Evolutionary conservation across 148 eudicot genomes (phyloP), one percentile per base, ranked within the genome.

Genomic region (Chenopodium album): DNA sequence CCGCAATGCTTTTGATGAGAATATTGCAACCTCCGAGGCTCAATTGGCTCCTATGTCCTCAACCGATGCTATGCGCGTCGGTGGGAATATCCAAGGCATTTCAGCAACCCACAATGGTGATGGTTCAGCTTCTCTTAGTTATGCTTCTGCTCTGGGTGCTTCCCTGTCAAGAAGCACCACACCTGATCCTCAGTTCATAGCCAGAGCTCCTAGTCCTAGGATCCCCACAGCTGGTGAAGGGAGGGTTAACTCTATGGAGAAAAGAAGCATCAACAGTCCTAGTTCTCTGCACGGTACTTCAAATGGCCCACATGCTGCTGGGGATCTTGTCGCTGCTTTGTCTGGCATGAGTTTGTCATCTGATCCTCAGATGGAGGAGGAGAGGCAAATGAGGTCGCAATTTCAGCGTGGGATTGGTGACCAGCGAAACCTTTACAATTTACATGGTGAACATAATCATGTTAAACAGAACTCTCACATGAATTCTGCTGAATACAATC

Each of bases 101-200:
- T 81, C 92, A 50, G 72, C 79, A 28, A 69, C 78, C 48, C 83
- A 88, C 56, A 90, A 82, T 80, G 34, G 52, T 76, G 81, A 83
- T 54, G 73, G 85, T 64, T 84, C 88, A 14, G 91, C 81, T 73
- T 88, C 98, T 80, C 91, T 89, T 19, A 82, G 89, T 84, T 92
- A 93, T 88, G 97, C 94, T 50, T 90, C 95, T 85, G 91, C 94
- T 81, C 56, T 92, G 81, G 95, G 94, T 68, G 88, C 84, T 29
- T 90, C 98, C 76, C 86, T 90, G 84, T 90, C 95, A 28, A 88
- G 94, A 87, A 94, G 94, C 85, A 87, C 89, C 28, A 91, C 92
- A 31, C 92, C 98, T 71, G 96, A 94, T 77, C 92, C 90, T 79
- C 95, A 90, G 72, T 88, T 89, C 48, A 75, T 90, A 54, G 93